phyloP scores from a whole-genome alignment of 2,329 filamentous ascomycete genomes.

The Nigrospora osmanthi region DNA sequence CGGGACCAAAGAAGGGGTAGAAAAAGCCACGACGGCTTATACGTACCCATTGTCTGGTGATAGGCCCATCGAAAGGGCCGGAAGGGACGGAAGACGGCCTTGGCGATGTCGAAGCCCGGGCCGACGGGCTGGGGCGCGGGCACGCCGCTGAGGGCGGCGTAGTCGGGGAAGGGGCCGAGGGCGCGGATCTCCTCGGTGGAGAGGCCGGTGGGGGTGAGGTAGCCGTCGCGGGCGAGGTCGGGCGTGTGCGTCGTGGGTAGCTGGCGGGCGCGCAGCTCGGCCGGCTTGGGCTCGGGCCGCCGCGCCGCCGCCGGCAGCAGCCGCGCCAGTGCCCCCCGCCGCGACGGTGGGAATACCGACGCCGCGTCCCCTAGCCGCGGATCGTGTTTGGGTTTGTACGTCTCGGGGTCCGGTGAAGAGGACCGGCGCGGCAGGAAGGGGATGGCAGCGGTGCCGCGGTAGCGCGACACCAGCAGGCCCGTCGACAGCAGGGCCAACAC shows the following conservation, averaged over 20 bases:
- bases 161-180: conserved; percentile 73
- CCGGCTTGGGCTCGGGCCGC: no score
- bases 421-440: no score
- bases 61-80: conserved; percentile 78
- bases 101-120: conserved; percentile 57
- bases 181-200: conserved; percentile 60
- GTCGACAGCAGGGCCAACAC: no score
- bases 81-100: conserved; percentile 65
- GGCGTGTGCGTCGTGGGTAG: conserved; percentile 1
- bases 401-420: no score
- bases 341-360: conserved; percentile 3
- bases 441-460: no score
- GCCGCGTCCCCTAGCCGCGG: no score
- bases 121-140: conserved; percentile 56
- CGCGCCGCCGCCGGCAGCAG: not conserved
- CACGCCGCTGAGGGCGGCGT: conserved; percentile 66
- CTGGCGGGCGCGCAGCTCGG: conserved; percentile 2
- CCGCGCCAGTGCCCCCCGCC: conserved; percentile 1
- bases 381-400: no score
- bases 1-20: no score
- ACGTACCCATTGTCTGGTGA: conserved; percentile 85
- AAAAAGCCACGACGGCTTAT: no score
- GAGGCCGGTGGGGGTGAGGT: conserved; percentile 39
- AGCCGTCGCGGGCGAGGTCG: not conserved
- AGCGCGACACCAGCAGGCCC: no score